phyloP scores from a whole-genome alignment of 371 early-diverging fungal genomes.

The Actinomortierella wolfii region DNA sequence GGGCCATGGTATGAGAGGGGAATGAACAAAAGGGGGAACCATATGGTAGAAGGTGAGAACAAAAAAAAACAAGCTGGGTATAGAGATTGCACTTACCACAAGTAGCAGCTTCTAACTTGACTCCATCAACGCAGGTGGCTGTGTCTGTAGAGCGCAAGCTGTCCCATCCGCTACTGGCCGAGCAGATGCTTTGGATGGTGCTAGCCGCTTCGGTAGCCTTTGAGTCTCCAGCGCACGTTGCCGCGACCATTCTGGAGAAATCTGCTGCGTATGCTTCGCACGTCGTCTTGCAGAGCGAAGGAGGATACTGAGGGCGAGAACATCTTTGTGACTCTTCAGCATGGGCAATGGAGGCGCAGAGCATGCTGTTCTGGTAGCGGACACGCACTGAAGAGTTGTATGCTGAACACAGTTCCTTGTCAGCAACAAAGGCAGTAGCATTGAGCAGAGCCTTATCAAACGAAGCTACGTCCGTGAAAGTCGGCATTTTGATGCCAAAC shows the following conservation, averaged over 20 bases:
- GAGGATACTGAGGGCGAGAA: background rate
- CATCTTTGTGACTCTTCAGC: conserved; percentile 5
- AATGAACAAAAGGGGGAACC: background rate
- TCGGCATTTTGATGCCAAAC: conserved; percentile 14
- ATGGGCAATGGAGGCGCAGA: conserved; percentile 19
- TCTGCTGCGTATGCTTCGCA: conserved; percentile 16
- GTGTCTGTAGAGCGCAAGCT: conserved; percentile 5
- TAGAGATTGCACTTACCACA: conserved; percentile 29
- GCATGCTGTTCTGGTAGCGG: conserved; percentile 25
- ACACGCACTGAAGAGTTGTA: conserved; percentile 20
- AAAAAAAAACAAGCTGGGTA: background rate
- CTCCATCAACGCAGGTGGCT: conserved; percentile 12
- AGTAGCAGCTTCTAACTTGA: conserved; percentile 12
- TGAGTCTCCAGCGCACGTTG: conserved; percentile 9
- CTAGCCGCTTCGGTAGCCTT: background rate
- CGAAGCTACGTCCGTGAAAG: conserved; percentile 4
- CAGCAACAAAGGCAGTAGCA: conserved; percentile 7
- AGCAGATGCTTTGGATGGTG: conserved; percentile 7
- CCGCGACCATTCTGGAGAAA: conserved; percentile 6
- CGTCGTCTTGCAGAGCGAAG: conserved; percentile 13
- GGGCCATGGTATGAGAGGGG: background rate
- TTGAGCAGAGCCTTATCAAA: conserved; percentile 19
- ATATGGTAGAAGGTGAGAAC: background rate
- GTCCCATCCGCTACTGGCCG: conserved; percentile 6
- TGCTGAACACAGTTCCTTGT: conserved; percentile 10